Evolutionary conservation across 208 protist genomes (phyloP).

Genomic region (Leptomonas seymouri): DNA sequence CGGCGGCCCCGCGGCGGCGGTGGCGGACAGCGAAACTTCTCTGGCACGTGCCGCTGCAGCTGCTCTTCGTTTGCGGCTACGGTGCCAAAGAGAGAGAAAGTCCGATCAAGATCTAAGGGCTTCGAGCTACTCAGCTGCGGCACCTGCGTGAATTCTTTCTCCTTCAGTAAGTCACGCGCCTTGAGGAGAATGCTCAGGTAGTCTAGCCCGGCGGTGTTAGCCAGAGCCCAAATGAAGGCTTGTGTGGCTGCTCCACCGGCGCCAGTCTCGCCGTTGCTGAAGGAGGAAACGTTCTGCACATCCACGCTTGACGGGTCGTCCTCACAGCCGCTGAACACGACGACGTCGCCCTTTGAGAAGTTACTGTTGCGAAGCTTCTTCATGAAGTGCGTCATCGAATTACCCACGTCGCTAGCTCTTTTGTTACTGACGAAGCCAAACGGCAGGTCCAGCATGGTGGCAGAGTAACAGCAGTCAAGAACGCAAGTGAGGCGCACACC

Average conservation of each 20-base stretch:
- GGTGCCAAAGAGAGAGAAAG: constrained; percentile 88
- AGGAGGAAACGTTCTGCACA: constrained; percentile 40
- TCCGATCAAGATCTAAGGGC: constrained; percentile 86
- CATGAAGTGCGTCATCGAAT: constrained; percentile 43
- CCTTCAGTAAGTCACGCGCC: constrained; percentile 68
- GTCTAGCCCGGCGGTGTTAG: constrained; percentile 67
- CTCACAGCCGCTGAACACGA: constrained; percentile 90
- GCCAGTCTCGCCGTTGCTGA: constrained; percentile 48
- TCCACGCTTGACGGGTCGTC: constrained; percentile 85
- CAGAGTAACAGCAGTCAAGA: constrained; percentile 95
- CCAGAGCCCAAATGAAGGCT: constrained; percentile 72
- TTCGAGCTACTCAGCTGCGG: constrained; percentile 91
- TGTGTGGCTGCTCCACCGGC: constrained; percentile 67
- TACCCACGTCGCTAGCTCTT: constrained; percentile 2
- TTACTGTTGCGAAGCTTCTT: constrained; percentile 66
- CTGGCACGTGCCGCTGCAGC: constrained; percentile 60
- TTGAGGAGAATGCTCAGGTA: constrained; percentile 87
- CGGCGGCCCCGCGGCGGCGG: constrained; percentile 31
- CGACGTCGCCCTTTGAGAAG: constrained; percentile 79
- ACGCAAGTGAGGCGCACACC: constrained; percentile 90
- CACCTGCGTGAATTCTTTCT: constrained; percentile 82
- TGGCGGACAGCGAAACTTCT: constrained; percentile 47
- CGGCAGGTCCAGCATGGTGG: constrained; percentile 88
- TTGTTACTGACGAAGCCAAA: constrained; percentile 68
- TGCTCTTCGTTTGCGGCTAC: constrained; percentile 61